These are phyloP conservation scores for Pleurotus ostreatus DNA, from an alignment of 768 basidiomycete genomes.

Conservation along the genomic window DNA sequence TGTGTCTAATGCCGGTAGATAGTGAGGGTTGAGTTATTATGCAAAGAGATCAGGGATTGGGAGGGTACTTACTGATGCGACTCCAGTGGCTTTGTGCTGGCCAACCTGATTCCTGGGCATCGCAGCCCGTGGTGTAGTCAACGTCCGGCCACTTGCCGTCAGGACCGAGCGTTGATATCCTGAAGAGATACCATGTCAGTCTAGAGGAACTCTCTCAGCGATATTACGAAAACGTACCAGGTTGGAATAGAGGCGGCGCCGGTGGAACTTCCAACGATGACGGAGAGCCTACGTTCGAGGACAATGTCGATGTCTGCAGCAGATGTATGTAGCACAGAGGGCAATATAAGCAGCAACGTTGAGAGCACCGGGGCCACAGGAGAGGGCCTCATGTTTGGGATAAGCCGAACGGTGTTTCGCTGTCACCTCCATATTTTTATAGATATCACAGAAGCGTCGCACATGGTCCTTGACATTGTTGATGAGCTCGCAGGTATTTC, in stretches of 20 bases:
- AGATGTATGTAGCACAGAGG: not conserved
- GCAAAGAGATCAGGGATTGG: not conserved
- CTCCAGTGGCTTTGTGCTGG: constrained; percentile 50
- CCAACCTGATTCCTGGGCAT: constrained; percentile 51
- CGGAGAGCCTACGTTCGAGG: constrained; percentile 30
- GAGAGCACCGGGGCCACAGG: not conserved
- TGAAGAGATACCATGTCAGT: too few species aligned
- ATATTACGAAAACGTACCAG: constrained; percentile 21
- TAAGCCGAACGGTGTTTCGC: not conserved
- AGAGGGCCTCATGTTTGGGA: not conserved
- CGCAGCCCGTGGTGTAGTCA: constrained; percentile 50
- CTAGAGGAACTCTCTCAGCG: too few species aligned
- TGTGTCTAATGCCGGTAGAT: too few species aligned
- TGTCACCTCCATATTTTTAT: not conserved
- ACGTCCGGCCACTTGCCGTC: constrained; percentile 43
- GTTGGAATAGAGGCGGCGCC: constrained; percentile 31
- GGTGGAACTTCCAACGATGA: constrained; percentile 35
- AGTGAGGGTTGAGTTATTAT: too few species aligned
- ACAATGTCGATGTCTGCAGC: constrained; percentile 29
- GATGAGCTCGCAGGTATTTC: not conserved
- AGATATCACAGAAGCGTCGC: not conserved
- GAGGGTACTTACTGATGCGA: constrained; percentile 30
- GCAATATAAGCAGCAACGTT: not conserved
- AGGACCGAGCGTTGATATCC: constrained; percentile 27
- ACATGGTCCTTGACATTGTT: not conserved